Percentiles rank a stretch among this genome's conserved stretches.
phyloP scores from a whole-genome alignment of 2,329 filamentous ascomycete species.

The Beauveria medogensis region DNA sequence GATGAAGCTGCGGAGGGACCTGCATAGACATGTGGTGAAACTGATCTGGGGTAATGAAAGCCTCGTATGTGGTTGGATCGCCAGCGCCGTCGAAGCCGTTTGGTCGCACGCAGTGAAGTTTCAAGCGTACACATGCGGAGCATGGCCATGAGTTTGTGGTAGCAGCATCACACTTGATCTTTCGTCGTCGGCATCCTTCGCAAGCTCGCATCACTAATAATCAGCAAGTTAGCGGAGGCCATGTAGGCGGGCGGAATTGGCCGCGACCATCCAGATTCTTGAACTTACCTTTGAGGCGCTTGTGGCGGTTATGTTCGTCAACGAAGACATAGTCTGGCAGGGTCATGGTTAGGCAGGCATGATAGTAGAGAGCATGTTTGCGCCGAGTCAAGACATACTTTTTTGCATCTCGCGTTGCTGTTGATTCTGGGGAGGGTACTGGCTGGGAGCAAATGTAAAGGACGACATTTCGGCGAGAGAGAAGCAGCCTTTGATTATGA shows the following conservation, averaged over 20 bases:
- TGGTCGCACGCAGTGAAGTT: conserved; percentile 86
- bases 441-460: conserved; percentile 64
- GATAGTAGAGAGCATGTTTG: not conserved
- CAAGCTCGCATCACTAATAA: conserved; percentile 85
- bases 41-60: conserved; percentile 24
- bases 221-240: not conserved
- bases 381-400: not conserved
- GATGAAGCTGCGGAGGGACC: conserved; percentile 33
- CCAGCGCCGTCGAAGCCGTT: conserved; percentile 56
- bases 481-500: conserved; percentile 56
- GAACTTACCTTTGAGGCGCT: conserved; percentile 76
- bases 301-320: conserved; percentile 96
- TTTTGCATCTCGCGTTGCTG: conserved; percentile 40
- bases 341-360: conserved; percentile 23
- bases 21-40: conserved; percentile 46
- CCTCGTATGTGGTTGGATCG: conserved; percentile 26
- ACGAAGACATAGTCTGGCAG: conserved; percentile 91
- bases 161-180: conserved; percentile 96
- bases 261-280: not conserved
- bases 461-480: conserved; percentile 64
- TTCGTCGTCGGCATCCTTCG: conserved; percentile 86
- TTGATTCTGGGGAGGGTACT: conserved; percentile 33
- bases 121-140: conserved; percentile 84
- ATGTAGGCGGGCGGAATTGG: not conserved
- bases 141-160: conserved; percentile 98